Evolutionary conservation across 2,329 filamentous ascomycete species (phyloP).

Genomic region (Neofusicoccum laricinum): DNA sequence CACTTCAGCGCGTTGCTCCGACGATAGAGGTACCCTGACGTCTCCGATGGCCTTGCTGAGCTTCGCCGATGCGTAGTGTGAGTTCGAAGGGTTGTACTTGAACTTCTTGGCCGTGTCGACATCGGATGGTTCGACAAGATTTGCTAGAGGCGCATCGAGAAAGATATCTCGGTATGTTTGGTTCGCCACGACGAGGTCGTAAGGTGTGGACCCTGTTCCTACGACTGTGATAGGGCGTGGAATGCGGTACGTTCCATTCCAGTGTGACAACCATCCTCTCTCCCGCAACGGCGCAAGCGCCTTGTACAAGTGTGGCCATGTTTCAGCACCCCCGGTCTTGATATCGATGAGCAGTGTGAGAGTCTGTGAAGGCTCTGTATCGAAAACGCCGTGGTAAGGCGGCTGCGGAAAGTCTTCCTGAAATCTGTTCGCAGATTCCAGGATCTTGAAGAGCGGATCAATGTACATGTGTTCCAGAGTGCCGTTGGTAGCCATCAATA

Average conservation of each 20-base stretch:
- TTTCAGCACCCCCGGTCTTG: constrained; percentile 56
- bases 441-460: constrained; percentile 58
- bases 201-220: constrained; percentile 63
- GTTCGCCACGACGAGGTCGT: constrained; percentile 54
- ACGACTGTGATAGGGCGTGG: constrained; percentile 65
- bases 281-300: constrained; percentile 60
- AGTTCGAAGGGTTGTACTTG: constrained; percentile 26
- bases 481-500: constrained; percentile 49
- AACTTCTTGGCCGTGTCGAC: constrained; percentile 27
- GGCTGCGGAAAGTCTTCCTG: constrained; percentile 24
- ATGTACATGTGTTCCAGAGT: constrained; percentile 65
- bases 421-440: constrained; percentile 43
- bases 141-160: constrained; percentile 61
- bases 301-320: constrained; percentile 52
- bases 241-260: constrained; percentile 51
- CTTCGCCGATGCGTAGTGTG: constrained; percentile 26
- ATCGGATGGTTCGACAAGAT: background rate
- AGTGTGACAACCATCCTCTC: constrained; percentile 50
- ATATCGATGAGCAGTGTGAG: constrained; percentile 67
- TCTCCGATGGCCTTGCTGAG: constrained; percentile 24
- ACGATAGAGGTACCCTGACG: constrained; percentile 17
- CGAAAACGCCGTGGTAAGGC: constrained; percentile 53
- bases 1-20: constrained; percentile 13
- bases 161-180: constrained; percentile 59
- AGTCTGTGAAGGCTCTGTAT: constrained; percentile 37